Evolutionary conservation across 176 grass and related monocot genomes (phyloP), one percentile per base, ranked within the genome.

Genomic region (Carex cristatella): DNA sequence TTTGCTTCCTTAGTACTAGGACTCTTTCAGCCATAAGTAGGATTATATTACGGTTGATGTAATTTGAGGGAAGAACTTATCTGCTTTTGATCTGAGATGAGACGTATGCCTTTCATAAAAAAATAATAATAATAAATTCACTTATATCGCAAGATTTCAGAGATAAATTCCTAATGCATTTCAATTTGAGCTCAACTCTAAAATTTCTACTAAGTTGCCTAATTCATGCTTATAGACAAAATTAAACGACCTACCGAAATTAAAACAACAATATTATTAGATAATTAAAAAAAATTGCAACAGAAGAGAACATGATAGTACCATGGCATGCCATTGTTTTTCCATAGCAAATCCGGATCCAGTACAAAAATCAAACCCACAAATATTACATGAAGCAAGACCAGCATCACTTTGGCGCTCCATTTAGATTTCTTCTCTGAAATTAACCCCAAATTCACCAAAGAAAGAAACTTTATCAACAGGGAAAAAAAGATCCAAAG

Each of bases 331-430:
- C 90, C 75, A 62, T 84, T 89, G 51, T 87, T 87, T 84, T 75
- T 89, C 86, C 88, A 86, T 33, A 86, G 86, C 65, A 94, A 88
- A 77, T 81, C 76, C 60, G 86, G 71, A 86, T 98, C 89, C 48
- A 95, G 86, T 63, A 90, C 35, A 84, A 98, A 98, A 79, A 95
- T 40, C 74, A 59, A 86, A 7, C 95, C 90, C 30, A 98, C 91
- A 84, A 93, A 93, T 7, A 93, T 11, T 55, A 85, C 88, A 89
- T 98, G 95, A 90, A 95, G 83, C 79, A 95, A 51, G 12, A 98
- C 88, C 85, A 98, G 83, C 79, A 90, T 61, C n/a, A 84, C 49
- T 82, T 89, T 92, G 86, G 93, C 55, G 3, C 91, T 83, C 83
- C 90, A 87, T 72, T 90, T 77, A 13, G 91, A 92, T 77, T 90